These are phyloP conservation scores for Aspergillus sclerotiicarbonarius DNA, from an alignment of 495 filamentous ascomycete species.

Conservation along the genomic window DNA sequence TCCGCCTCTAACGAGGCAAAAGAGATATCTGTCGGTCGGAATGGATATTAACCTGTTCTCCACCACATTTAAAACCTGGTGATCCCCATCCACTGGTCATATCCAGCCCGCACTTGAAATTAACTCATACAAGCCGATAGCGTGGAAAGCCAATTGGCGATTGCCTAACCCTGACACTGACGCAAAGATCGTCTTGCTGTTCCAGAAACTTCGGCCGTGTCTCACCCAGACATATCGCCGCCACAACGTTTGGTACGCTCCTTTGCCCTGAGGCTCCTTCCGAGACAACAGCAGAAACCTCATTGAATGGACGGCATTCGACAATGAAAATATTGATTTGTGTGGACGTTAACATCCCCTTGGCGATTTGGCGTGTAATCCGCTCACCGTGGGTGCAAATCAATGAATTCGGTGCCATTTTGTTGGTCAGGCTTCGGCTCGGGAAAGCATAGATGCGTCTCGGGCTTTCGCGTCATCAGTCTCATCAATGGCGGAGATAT, in stretches of 20 bases:
- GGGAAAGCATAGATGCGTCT: too few species aligned
- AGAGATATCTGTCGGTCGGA: not conserved
- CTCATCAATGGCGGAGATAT: too few species aligned
- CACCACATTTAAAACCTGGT: not conserved
- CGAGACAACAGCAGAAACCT: too few species aligned
- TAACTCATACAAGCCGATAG: not conserved
- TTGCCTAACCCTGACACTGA: not conserved
- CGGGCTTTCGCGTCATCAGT: too few species aligned
- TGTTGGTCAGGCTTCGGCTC: too few species aligned
- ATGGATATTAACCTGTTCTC: not conserved
- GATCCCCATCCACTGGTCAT: not conserved
- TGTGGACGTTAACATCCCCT: not conserved
- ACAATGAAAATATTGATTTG: not conserved
- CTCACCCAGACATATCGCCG: not conserved
- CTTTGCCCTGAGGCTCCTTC: too few species aligned
- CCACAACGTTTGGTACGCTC: too few species aligned
- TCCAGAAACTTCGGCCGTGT: not conserved
- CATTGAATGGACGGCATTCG: too few species aligned
- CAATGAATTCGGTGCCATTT: too few species aligned
- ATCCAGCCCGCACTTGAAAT: not conserved
- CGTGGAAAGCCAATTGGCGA: not conserved
- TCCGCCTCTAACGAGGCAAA: not conserved
- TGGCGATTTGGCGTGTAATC: too few species aligned
- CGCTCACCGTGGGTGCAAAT: too few species aligned
- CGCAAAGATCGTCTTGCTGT: not conserved